Conservation (phyloP, 495 filamentous ascomycete species). For the Talaromyces borbonicus region DNA sequence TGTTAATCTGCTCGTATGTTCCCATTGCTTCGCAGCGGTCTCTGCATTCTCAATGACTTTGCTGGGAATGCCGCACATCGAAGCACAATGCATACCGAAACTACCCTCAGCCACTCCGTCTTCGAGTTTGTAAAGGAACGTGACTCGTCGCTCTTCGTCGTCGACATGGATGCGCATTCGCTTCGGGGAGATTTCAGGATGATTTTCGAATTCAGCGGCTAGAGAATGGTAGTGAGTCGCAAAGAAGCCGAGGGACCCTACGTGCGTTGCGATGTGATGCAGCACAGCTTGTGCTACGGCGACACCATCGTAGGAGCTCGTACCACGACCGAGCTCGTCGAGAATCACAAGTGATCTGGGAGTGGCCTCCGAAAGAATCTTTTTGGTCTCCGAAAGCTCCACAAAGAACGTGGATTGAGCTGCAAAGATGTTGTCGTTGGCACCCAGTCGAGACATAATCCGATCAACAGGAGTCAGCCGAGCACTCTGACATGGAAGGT, state of each 20-base stretch:
- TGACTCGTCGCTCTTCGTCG: constrained; percentile 68
- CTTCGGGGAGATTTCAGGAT: constrained; percentile 77
- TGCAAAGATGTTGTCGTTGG: constrained; percentile 98
- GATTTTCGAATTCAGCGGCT: constrained; percentile 75
- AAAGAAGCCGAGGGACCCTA: constrained; percentile 93
- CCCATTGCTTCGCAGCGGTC: constrained; percentile 85
- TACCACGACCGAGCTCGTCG: constrained; percentile 93
- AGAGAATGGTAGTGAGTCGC: constrained; percentile 96
- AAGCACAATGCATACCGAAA: constrained; percentile 98
- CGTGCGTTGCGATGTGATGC: constrained; percentile 86
- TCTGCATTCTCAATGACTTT: constrained; percentile 83
- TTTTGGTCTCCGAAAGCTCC: constrained; percentile 94
- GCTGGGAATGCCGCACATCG: constrained; percentile 88
- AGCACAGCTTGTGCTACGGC: constrained; percentile 94
- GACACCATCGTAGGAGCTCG: constrained; percentile 88
- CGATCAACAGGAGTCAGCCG: constrained; percentile 87
- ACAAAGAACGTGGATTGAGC: constrained; percentile 98
- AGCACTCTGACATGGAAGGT: constrained; percentile 76
- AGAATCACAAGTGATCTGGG: constrained; percentile 93
- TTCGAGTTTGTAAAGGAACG: constrained; percentile 94
- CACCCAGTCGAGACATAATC: constrained; percentile 97
- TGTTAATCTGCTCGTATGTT: constrained; percentile 82
- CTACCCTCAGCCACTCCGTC: constrained; percentile 92
- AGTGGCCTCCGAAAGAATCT: constrained; percentile 93
- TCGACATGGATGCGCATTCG: constrained; percentile 95